Percentiles rank a stretch among this genome's conserved stretches.
phyloP scores from a whole-genome alignment of 2,329 filamentous ascomycete genomes.

The Beauveria caledonica region DNA sequence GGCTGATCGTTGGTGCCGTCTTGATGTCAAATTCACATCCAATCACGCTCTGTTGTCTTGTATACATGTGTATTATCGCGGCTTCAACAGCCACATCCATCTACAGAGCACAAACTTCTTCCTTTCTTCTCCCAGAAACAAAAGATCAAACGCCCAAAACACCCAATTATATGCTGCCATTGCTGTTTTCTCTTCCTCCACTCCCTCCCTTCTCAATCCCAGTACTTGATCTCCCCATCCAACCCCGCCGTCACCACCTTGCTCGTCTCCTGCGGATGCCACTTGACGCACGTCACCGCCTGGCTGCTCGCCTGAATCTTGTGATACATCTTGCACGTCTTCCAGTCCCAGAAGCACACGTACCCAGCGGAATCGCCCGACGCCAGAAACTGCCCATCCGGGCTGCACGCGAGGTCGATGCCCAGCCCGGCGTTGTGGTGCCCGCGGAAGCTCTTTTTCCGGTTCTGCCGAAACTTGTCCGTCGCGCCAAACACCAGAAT shows the following conservation, averaged over 20 bases:
- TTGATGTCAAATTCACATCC: background rate
- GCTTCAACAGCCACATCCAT: background rate
- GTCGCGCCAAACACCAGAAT: conserved; percentile 91
- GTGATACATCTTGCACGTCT: conserved; percentile 98
- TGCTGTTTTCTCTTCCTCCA: background rate
- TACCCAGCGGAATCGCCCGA: conserved; percentile 83
- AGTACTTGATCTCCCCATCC: conserved; percentile 83
- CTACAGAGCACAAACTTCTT: background rate
- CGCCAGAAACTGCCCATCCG: conserved; percentile 85
- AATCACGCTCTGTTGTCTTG: background rate
- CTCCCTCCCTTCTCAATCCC: conserved; percentile 57
- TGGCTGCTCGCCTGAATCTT: conserved; percentile 82
- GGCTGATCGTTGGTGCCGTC: conserved; percentile 4
- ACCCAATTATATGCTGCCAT: conserved; percentile 1
- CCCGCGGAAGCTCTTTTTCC: conserved; percentile 92
- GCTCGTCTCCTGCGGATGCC: conserved; percentile 96
- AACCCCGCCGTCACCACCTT: conserved; percentile 87
- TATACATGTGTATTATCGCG: background rate
- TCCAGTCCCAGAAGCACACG: conserved; percentile 98
- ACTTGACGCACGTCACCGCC: conserved; percentile 78
- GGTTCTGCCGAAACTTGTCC: conserved; percentile 93
- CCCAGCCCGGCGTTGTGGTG: conserved; percentile 95
- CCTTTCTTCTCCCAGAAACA: background rate
- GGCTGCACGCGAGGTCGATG: conserved; percentile 79
- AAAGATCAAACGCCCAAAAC: conserved; percentile 10